Evolutionary conservation across 495 filamentous ascomycete species (phyloP).

Genomic region (Aspergillus sparsus): DNA sequence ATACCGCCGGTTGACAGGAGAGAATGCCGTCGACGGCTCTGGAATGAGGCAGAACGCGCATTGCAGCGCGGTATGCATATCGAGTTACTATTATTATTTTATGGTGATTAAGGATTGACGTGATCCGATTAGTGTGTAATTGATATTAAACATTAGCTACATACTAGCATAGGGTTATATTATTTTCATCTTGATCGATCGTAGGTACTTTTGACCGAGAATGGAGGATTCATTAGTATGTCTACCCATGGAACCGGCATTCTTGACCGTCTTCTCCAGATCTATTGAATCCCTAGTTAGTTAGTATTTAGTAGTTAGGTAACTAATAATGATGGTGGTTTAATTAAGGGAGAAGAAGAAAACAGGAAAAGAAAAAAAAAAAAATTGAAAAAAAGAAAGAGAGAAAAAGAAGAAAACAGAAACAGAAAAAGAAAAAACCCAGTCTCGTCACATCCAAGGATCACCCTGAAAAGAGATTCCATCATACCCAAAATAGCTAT

Average conservation of each 20-base stretch:
- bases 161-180: neutral
- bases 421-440: no score
- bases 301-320: no score
- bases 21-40: neutral
- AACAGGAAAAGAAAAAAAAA: neutral
- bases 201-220: neutral
- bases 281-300: no score
- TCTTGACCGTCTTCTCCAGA: no score
- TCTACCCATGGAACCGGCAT: neutral
- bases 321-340: neutral
- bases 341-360: neutral
- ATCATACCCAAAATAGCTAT: no score
- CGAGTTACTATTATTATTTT: neutral
- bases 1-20: slow-evolving; percentile 3
- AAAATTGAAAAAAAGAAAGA: neutral
- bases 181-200: neutral
- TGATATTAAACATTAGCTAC: no score
- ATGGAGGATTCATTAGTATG: neutral
- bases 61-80: neutral
- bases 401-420: no score
- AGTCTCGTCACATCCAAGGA: no score
- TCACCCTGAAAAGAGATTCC: no score
- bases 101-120: neutral
- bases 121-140: no score
- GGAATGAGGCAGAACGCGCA: neutral